Evolutionary conservation across 176 grass and related monocot species (phyloP).

Genomic region (Secale cereale): DNA sequence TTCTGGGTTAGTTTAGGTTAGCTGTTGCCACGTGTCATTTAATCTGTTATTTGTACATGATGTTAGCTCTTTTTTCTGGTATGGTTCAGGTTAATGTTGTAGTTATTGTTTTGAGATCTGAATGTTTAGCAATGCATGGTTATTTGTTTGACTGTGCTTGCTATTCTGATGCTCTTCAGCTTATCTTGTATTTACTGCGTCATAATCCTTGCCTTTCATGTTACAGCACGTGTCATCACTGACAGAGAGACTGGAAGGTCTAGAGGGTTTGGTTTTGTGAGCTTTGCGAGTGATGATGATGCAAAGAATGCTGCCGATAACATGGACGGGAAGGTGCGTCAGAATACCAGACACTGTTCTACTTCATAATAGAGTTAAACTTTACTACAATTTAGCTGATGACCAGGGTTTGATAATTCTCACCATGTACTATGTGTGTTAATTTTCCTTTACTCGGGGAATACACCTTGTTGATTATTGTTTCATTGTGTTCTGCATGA

Average conservation of each 20-base stretch:
- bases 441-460: too few relatives aligned
- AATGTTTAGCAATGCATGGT: not conserved
- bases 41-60: not conserved
- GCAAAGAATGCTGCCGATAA: conserved; percentile 29
- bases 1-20: too few relatives aligned
- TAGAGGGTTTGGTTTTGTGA: conserved; percentile 90
- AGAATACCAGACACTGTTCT: not conserved
- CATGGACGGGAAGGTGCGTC: conserved; percentile 83
- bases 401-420: not conserved
- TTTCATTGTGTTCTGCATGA: not conserved
- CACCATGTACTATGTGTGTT: not conserved
- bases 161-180: not conserved
- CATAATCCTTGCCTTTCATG: not conserved
- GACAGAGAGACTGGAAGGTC: conserved; percentile 74
- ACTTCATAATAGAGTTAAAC: not conserved
- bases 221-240: conserved; percentile 60
- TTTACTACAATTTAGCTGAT: not conserved
- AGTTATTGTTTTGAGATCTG: not conserved
- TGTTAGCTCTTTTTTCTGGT: not conserved
- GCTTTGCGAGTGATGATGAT: conserved; percentile 22
- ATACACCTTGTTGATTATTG: not conserved
- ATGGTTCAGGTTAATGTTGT: not conserved
- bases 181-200: not conserved
- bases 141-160: not conserved
- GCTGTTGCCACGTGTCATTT: too few relatives aligned